Evolutionary conservation across 2,329 filamentous ascomycete genomes (phyloP), one percentile per base, ranked within the genome.

Genomic region (Epichloe bromicola): DNA sequence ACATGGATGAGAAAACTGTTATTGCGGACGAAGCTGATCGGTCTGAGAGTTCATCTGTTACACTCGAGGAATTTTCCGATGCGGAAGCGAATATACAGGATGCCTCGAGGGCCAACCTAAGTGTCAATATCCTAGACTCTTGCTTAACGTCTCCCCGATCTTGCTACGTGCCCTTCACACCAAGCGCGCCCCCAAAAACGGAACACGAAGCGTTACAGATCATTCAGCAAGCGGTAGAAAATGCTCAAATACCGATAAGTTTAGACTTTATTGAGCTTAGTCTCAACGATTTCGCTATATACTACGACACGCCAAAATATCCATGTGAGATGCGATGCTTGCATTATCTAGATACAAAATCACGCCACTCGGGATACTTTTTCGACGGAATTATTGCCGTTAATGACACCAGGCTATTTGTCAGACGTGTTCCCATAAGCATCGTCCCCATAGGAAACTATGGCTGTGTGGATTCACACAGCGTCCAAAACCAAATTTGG

Each of bases 391-490:
- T 76, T 89, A 0, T 20, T 20, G 74, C 69, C 8, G 51, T 69
- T 3, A 74, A 74, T 0, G 57, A 64, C 1, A 51, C 34, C 20
- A 61, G 49, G 3, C 67, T 68, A 40, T 86, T 76, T 51, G 71
- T 91, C 0, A 65, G 76, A 44, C 66, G 62, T 0, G 68, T 86
- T 0, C 67, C 71, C 0, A 85, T 91, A 45, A 59, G 65, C 0
- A 68, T 74, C 1, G 65, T 85, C 1, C 81, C 83, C 0, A 74
- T 93, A 11, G 84, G 80, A 2, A 80, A 81, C 30, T 88, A 89
- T 60, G 79, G 78, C 0, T 62, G 78, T 0, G 61, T 73, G 2
- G 60, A 69, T 0, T 58, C 70, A 6, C 62, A 72, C 20, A 72
- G 75, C 0, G 72, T 82, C 3, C 68, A 64, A 2, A 69, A 70